Conservation (phyloP, 163 green algal species). For the Coccomyxa subellipsoidea region DNA sequence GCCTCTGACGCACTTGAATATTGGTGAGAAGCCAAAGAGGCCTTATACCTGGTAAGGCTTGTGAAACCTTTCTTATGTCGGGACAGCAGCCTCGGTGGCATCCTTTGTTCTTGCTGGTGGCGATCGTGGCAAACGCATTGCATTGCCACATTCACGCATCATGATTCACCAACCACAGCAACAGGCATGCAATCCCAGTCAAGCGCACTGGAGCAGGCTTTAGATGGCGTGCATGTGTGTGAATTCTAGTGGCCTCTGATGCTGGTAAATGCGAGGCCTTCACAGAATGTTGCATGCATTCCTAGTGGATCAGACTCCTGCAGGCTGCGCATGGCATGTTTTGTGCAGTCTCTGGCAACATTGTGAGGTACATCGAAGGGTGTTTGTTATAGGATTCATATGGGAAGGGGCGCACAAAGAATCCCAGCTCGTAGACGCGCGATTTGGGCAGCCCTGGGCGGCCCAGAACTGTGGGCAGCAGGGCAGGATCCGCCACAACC, state of each 20-base stretch:
- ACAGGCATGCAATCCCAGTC: no score
- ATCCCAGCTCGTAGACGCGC: constrained; percentile 1
- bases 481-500: neutral
- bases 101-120: constrained; percentile 50
- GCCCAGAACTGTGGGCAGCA: neutral
- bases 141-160: constrained; percentile 44
- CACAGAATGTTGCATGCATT: no score
- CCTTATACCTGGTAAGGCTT: constrained; percentile 44
- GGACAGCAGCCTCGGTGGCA: constrained; percentile 48
- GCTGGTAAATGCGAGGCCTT: no score
- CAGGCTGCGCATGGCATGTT: no score
- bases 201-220: no score
- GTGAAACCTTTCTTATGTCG: constrained; percentile 51
- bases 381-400: no score
- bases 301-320: no score
- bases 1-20: constrained; percentile 47
- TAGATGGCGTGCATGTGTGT: no score
- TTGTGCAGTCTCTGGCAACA: no score
- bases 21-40: constrained; percentile 38
- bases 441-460: neutral
- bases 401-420: constrained; percentile 9
- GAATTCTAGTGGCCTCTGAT: no score
- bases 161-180: constrained; percentile 36
- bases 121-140: constrained; percentile 40
- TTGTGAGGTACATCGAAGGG: no score